Evolutionary conservation across 2,329 filamentous ascomycete species (phyloP), one percentile per base, ranked within the genome.

Genomic region (Macroventuria anomochaeta): DNA sequence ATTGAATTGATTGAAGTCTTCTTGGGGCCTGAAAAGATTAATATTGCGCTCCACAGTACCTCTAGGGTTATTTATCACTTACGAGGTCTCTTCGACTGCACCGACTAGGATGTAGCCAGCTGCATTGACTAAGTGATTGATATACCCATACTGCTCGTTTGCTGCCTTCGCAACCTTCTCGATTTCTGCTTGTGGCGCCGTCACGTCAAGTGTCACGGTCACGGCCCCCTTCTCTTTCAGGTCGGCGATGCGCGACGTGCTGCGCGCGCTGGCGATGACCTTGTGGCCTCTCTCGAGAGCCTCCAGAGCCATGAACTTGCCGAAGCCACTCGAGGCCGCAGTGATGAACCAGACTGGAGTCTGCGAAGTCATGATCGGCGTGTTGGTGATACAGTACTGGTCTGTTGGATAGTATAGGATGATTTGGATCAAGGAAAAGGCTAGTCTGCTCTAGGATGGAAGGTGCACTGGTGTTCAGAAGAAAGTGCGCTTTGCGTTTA

Each of bases 221-320:
- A 71, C 68, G 13, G 76, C 74, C 20, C 75, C 75, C 4, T 62
- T 59, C 2, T 69, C 55, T 47, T 71, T 67, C n/a, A 79, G 60
- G 33, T 70, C 63, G 13, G 62, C 42, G 18, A 79, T 64, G 43
- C 73, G 69, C 2, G 71, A 56, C 1, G 71, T 64, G 49, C 70
- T 75, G 21, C 80, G 79, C 7, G 77, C 75, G 8, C 77, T 76
- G n/a, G 79, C 80, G 41, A 84, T 76, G 49, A 83, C 80, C 33
- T 67, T 72, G 59, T 83, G 76, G 13, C 80, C 78, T 5, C 74
- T 71, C 1, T 65, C 63, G 43, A 81, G 76, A 28, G 73, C 76
- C 20, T 75, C 71, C 13, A 79, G 73, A 26, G 75, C 74, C 3
- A 83, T 70, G 53, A 72, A 68, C 33, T 77, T 72, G 31, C 81